These are phyloP conservation scores for Scheffersomyces ergatensis DNA, from an alignment of 805 yeast species.

Conservation along the genomic window DNA sequence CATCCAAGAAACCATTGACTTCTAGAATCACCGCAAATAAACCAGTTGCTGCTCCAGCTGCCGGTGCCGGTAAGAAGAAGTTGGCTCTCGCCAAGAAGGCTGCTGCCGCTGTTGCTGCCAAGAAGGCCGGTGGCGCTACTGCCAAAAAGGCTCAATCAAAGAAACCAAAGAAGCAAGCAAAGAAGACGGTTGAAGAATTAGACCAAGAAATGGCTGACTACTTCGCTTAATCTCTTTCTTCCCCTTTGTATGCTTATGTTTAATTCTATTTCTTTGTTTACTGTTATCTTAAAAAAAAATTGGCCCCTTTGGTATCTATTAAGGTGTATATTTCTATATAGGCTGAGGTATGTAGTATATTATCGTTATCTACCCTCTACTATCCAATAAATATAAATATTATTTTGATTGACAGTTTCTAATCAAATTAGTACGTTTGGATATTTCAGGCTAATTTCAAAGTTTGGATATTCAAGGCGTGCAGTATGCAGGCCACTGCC, in stretches of 20 bases:
- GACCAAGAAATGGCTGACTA: conserved; percentile 99
- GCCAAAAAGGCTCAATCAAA: conserved; percentile 28
- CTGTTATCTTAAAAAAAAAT: too few relatives aligned
- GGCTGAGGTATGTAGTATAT: too few relatives aligned
- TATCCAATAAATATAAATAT: too few relatives aligned
- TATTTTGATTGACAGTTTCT: too few relatives aligned
- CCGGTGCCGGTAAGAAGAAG: conserved; percentile 6
- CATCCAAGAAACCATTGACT: conserved; percentile 70
- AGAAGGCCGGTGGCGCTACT: conserved; percentile 30
- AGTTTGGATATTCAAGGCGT: too few relatives aligned
- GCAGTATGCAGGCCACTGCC: too few relatives aligned
- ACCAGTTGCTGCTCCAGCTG: conserved; percentile 13
- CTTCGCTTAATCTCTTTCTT: conserved; percentile 39
- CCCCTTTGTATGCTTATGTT: not conserved
- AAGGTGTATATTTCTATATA: too few relatives aligned
- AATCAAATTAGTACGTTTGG: too few relatives aligned
- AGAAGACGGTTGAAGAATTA: conserved; percentile 85
- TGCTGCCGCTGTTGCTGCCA: conserved; percentile 5
- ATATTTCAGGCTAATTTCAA: too few relatives aligned
- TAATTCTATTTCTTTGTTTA: not conserved
- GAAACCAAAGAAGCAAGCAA: conserved; percentile 40
- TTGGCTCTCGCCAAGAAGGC: conserved; percentile 11
- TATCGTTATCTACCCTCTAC: too few relatives aligned
- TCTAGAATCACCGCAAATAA: conserved; percentile 65
- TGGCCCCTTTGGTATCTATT: too few relatives aligned